phyloP scores from a whole-genome alignment of 2,329 filamentous ascomycete species.

The Hyphodiscus sp. region DNA sequence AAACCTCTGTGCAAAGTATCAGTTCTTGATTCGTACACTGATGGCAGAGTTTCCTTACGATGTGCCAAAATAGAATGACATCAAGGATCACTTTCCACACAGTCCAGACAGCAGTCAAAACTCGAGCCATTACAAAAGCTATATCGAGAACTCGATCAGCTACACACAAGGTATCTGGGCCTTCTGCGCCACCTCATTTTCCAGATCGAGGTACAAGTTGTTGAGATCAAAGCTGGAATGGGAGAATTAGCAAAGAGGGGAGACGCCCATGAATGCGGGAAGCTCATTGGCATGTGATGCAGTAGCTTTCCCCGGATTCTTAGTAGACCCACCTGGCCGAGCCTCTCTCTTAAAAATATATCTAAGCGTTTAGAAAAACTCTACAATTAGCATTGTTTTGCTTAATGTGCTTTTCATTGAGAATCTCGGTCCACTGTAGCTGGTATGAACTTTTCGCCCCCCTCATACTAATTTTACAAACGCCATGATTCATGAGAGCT shows the following conservation, averaged over 20 bases:
- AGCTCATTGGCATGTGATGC: conserved; percentile 7
- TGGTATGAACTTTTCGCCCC: neutral
- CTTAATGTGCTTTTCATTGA: neutral
- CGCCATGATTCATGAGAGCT: neutral
- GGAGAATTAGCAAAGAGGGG: neutral
- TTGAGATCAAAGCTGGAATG: neutral
- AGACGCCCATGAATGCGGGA: neutral
- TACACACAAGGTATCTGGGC: neutral
- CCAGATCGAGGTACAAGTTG: neutral
- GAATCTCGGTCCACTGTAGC: neutral
- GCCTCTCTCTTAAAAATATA: no score
- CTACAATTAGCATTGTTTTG: neutral
- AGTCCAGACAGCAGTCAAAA: conserved; percentile 42
- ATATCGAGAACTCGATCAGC: neutral
- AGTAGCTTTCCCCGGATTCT: conserved; percentile 9
- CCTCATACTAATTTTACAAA: neutral
- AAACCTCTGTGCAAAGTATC: conserved; percentile 48
- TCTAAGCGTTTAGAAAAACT: no score
- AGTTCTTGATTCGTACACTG: neutral
- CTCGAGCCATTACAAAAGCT: conserved; percentile 19
- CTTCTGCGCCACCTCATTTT: neutral
- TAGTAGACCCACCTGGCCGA: neutral
- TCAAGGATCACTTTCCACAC: conserved; percentile 41
- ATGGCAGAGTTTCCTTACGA: conserved; percentile 6
- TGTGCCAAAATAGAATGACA: conserved; percentile 19